Percentiles rank a stretch among this genome's conserved stretches.
phyloP scores from a whole-genome alignment of 805 yeast species.

The Wickerhamiella bombiphila region DNA sequence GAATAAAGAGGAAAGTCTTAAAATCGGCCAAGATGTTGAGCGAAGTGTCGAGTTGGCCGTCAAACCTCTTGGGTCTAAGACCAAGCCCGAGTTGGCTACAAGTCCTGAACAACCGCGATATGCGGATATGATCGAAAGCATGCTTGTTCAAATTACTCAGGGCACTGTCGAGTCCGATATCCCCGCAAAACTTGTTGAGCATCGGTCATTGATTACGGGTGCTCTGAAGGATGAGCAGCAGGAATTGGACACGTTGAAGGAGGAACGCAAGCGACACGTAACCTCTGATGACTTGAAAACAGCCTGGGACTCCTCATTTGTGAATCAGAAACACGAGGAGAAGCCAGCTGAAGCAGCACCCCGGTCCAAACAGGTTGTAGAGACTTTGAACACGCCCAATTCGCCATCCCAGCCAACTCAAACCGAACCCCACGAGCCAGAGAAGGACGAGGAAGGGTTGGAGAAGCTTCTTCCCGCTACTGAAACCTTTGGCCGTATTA shows the following conservation, averaged over 20 bases:
- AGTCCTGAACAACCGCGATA: conserved; percentile 35
- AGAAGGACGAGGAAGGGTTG: conserved; percentile 16
- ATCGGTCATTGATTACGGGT: conserved; percentile 31
- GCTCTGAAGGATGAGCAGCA: conserved; percentile 56
- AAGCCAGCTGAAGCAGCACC: neutral
- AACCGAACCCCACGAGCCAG: conserved; percentile 7
- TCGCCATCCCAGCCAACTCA: neutral
- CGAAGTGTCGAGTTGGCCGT: conserved; percentile 17
- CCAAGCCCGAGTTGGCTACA: conserved; percentile 18
- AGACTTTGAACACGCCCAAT: conserved; percentile 22
- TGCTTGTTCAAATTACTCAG: conserved; percentile 58
- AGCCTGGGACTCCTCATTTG: conserved; percentile 75
- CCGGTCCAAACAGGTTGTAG: conserved; percentile 11
- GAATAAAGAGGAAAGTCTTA: conserved; percentile 23
- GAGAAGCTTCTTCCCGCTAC: conserved; percentile 45
- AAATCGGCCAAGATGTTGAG: conserved; percentile 16
- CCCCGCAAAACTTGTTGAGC: conserved; percentile 35
- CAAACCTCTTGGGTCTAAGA: conserved; percentile 19
- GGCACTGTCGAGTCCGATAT: conserved; percentile 21
- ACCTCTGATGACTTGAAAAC: conserved; percentile 84
- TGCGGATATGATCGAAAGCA: conserved; percentile 85
- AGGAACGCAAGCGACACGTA: conserved; percentile 61
- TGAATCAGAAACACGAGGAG: conserved; percentile 39
- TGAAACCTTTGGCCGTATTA: conserved; percentile 44
- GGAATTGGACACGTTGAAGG: conserved; percentile 50